Evolutionary conservation across 306 rosid species (phyloP), one percentile per base, ranked within the genome.

Genomic region (Mimosa pudica): DNA sequence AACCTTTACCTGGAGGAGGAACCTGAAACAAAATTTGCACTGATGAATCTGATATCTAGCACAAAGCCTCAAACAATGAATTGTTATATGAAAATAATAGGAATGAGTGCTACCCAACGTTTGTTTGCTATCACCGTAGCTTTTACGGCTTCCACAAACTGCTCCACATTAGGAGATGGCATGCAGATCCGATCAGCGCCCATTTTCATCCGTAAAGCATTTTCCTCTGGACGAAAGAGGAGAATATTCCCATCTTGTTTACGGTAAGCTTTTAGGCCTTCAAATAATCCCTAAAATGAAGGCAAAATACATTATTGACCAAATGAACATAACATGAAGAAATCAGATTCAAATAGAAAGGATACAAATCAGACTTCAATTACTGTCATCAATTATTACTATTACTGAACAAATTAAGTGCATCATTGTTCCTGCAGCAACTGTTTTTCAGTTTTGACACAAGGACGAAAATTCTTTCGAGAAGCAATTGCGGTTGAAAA

Each of bases 181-280:
- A 95, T 95, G 87, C 98, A 95, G 98, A 95, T 92, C 73, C 98
- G 77, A 82, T 92, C 98, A 0, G 98, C 98, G n/a, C 97, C 98
- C 75, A 79, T 44, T 85, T 81, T 87, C 98, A 95, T 89, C 79
- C 98, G 85, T 64, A 65, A 1, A 13, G 90, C 98, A 88, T 95
- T 95, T 84, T 95, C 98, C 86, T 93, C 93, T 0, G 99, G 98
- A 71, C 99, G 98, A 81, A 95, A 95, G 84, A 95, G 89, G 52
- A 93, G 94, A 57, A 95, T 88, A 61, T 64, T 85, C 58, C 92
- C 94, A 86, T 93, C 94, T 79, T 86, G 45, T 75, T 84, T 90
- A 38, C 93, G 91, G 82, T 93, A 91, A 20, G 99, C 99, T 77
- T 95, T 95, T 86, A 95, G 71, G 81, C 99, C 98, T 85, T 95